A percentile compares a stretch with the other conserved stretches of the same genome.
Conservation (phyloP, 495 filamentous ascomycete species). For the Sabuloglossum arenarium region DNA sequence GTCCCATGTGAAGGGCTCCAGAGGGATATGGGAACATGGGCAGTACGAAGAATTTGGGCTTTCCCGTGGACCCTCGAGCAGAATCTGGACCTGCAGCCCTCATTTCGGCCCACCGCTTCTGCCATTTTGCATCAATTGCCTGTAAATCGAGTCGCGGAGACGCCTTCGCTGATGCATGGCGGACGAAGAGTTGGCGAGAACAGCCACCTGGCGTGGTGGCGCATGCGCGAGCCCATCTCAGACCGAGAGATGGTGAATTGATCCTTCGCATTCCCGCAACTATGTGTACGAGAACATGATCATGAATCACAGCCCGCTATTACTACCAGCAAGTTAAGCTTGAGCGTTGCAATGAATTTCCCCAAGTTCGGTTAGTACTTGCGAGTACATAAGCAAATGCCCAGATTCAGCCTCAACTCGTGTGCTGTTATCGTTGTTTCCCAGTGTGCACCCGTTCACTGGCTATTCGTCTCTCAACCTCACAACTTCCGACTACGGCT, state of each 20-base stretch:
- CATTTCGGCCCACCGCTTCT: slow-evolving; percentile 26
- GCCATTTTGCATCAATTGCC: slow-evolving; percentile 60
- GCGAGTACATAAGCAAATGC: no score
- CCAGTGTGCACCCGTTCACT: no score
- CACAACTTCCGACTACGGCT: background rate
- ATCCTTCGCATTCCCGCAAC: background rate
- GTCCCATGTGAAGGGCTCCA: slow-evolving; percentile 72
- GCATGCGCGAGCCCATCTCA: background rate
- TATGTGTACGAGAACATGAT: background rate
- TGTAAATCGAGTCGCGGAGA: slow-evolving; percentile 34
- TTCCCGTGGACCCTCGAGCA: slow-evolving; percentile 4
- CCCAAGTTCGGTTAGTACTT: no score
- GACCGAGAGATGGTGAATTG: background rate
- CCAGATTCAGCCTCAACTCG: no score
- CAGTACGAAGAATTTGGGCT: slow-evolving; percentile 50
- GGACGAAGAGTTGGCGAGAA: background rate
- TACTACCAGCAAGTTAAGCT: background rate
- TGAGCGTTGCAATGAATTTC: no score
- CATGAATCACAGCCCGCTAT: background rate
- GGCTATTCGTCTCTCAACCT: background rate
- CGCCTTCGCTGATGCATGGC: slow-evolving; percentile 11
- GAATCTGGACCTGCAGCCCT: background rate
- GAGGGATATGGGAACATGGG: slow-evolving; percentile 93
- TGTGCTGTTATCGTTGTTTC: no score
- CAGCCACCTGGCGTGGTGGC: background rate